These are phyloP conservation scores for Zygnema cylindricum DNA, from an alignment of 139 green algal species.

Conservation along the genomic window DNA sequence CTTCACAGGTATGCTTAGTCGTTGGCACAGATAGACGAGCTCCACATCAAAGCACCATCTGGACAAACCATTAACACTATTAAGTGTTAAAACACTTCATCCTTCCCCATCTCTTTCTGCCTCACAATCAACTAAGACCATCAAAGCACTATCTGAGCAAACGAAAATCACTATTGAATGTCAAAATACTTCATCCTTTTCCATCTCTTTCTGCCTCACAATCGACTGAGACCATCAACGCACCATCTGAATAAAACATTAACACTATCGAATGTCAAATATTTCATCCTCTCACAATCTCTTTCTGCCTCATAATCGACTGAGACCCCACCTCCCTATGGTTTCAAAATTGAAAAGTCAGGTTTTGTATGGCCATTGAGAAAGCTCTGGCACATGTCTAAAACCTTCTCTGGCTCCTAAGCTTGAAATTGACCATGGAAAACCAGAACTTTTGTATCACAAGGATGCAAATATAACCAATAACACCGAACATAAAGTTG, in stretches of 20 bases:
- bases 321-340: too few species aligned
- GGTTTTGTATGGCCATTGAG: too few species aligned
- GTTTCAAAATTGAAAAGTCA: too few species aligned
- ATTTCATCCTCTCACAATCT: neutral
- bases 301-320: neutral
- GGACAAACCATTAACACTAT: neutral
- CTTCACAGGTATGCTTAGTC: conserved; percentile 73
- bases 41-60: conserved; percentile 99
- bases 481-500: too few species aligned
- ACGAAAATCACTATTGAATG: neutral
- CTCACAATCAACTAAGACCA: neutral
- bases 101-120: neutral
- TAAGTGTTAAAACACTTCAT: neutral
- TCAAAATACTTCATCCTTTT: neutral
- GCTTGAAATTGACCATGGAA: too few species aligned
- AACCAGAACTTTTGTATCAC: too few species aligned
- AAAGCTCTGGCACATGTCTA: too few species aligned
- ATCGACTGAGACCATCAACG: neutral
- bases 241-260: neutral
- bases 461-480: too few species aligned
- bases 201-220: neutral
- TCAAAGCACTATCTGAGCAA: neutral
- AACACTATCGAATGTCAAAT: neutral
- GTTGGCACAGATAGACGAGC: conserved; percentile 83
- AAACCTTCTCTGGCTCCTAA: too few species aligned